These are phyloP conservation scores for Collariella sp. DNA, from an alignment of 495 filamentous ascomycete species.

Conservation along the genomic window DNA sequence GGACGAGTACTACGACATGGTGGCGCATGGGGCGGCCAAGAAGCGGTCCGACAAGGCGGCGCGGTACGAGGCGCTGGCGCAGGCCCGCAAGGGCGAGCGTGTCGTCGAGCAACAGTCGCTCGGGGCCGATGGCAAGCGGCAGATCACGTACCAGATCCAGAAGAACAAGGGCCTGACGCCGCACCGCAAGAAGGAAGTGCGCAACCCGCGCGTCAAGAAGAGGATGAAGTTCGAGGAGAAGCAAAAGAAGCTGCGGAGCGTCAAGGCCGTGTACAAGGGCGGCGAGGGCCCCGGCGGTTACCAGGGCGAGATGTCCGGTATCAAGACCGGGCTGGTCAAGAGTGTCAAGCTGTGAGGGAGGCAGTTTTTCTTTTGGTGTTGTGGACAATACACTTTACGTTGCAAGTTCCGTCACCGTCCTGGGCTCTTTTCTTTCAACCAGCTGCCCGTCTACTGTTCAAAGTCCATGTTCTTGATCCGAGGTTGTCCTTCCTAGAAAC, in stretches of 20 bases:
- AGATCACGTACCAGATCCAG: slow-evolving; percentile 83
- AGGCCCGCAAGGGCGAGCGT: slow-evolving; percentile 40
- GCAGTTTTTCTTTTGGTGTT: too few species aligned
- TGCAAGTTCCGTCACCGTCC: too few species aligned
- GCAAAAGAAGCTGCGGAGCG: slow-evolving; percentile 85
- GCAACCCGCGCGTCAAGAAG: slow-evolving; percentile 98
- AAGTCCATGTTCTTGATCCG: too few species aligned
- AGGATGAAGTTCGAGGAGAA: slow-evolving; percentile 85
- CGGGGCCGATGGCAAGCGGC: slow-evolving; percentile 70
- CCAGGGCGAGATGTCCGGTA: slow-evolving; percentile 86
- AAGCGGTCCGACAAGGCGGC: slow-evolving; percentile 67
- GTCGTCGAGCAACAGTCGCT: slow-evolving; percentile 55
- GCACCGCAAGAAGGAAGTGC: slow-evolving; percentile 78
- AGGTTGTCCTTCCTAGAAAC: too few species aligned
- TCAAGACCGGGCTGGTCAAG: slow-evolving; percentile 88
- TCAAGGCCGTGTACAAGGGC: slow-evolving; percentile 76
- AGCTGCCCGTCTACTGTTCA: too few species aligned
- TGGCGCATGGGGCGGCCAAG: slow-evolving; percentile 57
- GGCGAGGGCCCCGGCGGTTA: slow-evolving; percentile 84
- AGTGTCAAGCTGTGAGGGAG: slow-evolving; percentile 66
- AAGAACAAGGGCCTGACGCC: slow-evolving; percentile 95
- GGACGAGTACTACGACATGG: slow-evolving; percentile 82
- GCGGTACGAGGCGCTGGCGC: slow-evolving; percentile 35
- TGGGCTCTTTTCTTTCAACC: too few species aligned
- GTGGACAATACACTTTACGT: too few species aligned